These are phyloP conservation scores for Rickenella mellea DNA, from an alignment of 768 basidiomycete genomes.

Conservation along the genomic window DNA sequence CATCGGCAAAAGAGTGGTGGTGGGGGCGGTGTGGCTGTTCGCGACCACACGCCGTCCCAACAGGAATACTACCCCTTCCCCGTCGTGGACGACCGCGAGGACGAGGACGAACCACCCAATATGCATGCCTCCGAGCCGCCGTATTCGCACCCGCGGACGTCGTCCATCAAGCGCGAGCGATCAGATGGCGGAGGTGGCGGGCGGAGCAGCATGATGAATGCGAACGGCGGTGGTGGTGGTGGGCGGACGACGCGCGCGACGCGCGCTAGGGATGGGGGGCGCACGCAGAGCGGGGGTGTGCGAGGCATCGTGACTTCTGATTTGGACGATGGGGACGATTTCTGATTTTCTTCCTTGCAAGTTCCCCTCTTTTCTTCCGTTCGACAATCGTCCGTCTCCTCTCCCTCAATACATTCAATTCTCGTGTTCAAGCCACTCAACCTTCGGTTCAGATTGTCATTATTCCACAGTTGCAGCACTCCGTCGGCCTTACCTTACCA, in stretches of 20 bases:
- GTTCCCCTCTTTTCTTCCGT: not conserved
- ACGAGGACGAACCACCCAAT: conserved; percentile 1
- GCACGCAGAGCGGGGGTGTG: conserved; percentile 83
- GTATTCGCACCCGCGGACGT: conserved; percentile 5
- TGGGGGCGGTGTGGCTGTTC: not conserved
- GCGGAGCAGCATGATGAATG: too few relatives aligned
- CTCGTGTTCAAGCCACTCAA: too few relatives aligned
- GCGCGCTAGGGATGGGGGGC: conserved; percentile 68
- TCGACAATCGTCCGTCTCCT: not conserved
- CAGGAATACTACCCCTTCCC: conserved; percentile 57
- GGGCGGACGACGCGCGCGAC: conserved; percentile 56
- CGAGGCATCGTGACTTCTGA: conserved; percentile 48
- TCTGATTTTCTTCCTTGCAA: conserved; percentile 5
- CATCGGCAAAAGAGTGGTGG: not conserved
- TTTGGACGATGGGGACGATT: conserved; percentile 27
- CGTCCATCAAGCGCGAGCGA: not conserved
- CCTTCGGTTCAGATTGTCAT: too few relatives aligned
- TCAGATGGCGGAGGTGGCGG: not conserved
- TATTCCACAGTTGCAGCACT: too few relatives aligned
- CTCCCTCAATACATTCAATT: too few relatives aligned
- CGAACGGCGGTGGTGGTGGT: not conserved
- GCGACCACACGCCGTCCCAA: not conserved
- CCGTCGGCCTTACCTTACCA: too few relatives aligned
- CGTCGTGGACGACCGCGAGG: conserved; percentile 17
- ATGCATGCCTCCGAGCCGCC: conserved; percentile 4